Percentiles rank a stretch among this genome's conserved stretches.
Conservation (phyloP, 371 early-diverging fungal genomes). For the Polyrhizophydium stewartii region DNA sequence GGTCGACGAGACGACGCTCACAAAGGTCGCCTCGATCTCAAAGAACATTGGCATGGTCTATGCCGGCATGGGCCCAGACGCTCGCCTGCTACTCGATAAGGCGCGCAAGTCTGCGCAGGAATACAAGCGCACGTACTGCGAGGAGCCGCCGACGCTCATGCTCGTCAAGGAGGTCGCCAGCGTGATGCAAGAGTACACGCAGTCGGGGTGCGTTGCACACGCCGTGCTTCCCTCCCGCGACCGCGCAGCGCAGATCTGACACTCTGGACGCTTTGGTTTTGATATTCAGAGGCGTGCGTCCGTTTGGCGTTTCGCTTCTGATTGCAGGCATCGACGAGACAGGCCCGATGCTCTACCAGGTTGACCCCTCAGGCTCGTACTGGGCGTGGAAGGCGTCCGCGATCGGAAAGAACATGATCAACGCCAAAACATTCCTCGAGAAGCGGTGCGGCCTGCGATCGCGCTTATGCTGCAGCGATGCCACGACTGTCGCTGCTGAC, state of each 20-base stretch:
- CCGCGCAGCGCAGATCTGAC: no score
- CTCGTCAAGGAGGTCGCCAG: conserved; percentile 94
- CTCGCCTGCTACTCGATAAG: conserved; percentile 89
- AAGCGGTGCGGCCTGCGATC: conserved; percentile 62
- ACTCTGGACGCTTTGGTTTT: no score
- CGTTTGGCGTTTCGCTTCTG: conserved; percentile 97
- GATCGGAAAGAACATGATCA: conserved; percentile 98
- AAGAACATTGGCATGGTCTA: conserved; percentile 95
- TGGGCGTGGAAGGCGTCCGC: conserved; percentile 98
- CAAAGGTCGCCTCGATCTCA: conserved; percentile 86
- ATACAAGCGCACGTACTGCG: conserved; percentile 89
- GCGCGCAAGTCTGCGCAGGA: conserved; percentile 95
- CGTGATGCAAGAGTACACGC: conserved; percentile 98
- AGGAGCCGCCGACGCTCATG: conserved; percentile 91
- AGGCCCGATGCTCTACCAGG: conserved; percentile 93
- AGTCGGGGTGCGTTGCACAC: conserved; percentile 75
- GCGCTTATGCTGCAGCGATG: neutral
- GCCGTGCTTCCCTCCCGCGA: neutral
- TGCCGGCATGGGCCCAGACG: conserved; percentile 98
- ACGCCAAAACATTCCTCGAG: conserved; percentile 97
- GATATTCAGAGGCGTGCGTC: conserved; percentile 88
- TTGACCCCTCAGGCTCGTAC: conserved; percentile 98
- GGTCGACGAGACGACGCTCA: conserved; percentile 84
- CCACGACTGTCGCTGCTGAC: neutral
- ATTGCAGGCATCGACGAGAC: conserved; percentile 92